These are phyloP conservation scores for Malbranchea cinnamomea DNA, from an alignment of 2,329 filamentous ascomycete genomes.

Conservation along the genomic window DNA sequence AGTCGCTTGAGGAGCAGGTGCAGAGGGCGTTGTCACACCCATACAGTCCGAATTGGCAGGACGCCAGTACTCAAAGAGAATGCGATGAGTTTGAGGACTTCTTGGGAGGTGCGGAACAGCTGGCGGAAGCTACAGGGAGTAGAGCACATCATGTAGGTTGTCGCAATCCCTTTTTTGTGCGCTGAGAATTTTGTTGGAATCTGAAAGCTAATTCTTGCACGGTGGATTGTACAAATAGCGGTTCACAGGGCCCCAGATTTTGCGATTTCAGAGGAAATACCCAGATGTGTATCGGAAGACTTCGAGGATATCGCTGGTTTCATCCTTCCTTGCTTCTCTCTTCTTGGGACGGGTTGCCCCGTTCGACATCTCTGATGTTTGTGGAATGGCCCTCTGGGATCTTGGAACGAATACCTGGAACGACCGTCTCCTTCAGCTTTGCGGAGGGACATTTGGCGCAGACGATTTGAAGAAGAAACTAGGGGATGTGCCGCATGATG, in stretches of 20 bases:
- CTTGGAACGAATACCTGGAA: constrained; percentile 61
- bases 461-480: constrained; percentile 61
- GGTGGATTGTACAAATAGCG: too few species aligned
- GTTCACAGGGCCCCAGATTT: constrained; percentile 94
- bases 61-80: constrained; percentile 83
- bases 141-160: constrained; percentile 79
- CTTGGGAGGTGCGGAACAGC: constrained; percentile 48
- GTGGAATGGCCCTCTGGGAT: constrained; percentile 95
- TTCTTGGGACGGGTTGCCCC: constrained; percentile 76
- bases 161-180: neutral
- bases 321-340: constrained; percentile 83
- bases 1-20: constrained; percentile 58
- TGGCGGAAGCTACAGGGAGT: constrained; percentile 75
- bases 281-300: constrained; percentile 71
- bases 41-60: constrained; percentile 94
- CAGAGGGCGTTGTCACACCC: constrained; percentile 61
- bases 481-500: constrained; percentile 64
- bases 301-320: constrained; percentile 78
- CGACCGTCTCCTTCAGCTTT: constrained; percentile 57
- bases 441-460: constrained; percentile 50
- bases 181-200: neutral
- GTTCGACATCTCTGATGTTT: constrained; percentile 86
- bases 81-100: constrained; percentile 73
- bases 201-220: neutral
- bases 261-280: constrained; percentile 67